Conservation (phyloP, 2,329 filamentous ascomycete species). For the Fusarium continuum region DNA sequence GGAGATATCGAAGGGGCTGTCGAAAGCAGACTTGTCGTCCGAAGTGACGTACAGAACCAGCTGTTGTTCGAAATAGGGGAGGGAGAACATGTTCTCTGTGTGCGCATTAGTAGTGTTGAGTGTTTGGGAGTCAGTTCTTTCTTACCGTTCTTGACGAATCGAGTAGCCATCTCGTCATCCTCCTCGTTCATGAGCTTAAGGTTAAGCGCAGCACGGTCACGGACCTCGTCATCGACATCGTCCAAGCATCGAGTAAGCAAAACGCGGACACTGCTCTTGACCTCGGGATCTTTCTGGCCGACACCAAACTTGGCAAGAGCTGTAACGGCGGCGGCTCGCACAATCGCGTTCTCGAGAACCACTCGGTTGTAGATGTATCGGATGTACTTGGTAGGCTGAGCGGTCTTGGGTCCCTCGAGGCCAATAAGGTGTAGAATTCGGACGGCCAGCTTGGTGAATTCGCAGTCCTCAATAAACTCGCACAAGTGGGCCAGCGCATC, state of each 20-base stretch:
- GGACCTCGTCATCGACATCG: constrained; percentile 96
- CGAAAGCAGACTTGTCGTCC: constrained; percentile 86
- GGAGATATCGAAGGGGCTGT: constrained; percentile 86
- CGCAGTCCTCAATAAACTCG: constrained; percentile 99
- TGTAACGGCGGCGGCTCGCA: constrained; percentile 93
- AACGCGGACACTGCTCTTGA: constrained; percentile 94
- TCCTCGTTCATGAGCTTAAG: constrained; percentile 91
- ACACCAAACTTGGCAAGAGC: constrained; percentile 97
- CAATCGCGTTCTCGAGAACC: constrained; percentile 95
- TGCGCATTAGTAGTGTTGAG: constrained; percentile 14
- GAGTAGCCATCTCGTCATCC: constrained; percentile 84
- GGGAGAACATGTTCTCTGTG: constrained; percentile 90
- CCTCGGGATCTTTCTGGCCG: constrained; percentile 93
- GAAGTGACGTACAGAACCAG: constrained; percentile 97
- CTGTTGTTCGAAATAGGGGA: constrained; percentile 95
- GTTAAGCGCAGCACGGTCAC: constrained; percentile 93
- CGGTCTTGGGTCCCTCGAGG: constrained; percentile 92
- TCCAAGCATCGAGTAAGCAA: constrained; percentile 93
- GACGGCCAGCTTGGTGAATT: constrained; percentile 97
- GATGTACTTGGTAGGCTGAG: constrained; percentile 97
- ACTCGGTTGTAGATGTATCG: constrained; percentile 99
- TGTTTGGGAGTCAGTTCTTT: neutral
- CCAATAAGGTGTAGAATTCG: constrained; percentile 94
- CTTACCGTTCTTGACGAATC: constrained; percentile 91
- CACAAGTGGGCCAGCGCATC: constrained; percentile 92